Base-by-base conservation (phyloP, 768 basidiomycete species). In the Calocybe gangraenosa region DNA sequence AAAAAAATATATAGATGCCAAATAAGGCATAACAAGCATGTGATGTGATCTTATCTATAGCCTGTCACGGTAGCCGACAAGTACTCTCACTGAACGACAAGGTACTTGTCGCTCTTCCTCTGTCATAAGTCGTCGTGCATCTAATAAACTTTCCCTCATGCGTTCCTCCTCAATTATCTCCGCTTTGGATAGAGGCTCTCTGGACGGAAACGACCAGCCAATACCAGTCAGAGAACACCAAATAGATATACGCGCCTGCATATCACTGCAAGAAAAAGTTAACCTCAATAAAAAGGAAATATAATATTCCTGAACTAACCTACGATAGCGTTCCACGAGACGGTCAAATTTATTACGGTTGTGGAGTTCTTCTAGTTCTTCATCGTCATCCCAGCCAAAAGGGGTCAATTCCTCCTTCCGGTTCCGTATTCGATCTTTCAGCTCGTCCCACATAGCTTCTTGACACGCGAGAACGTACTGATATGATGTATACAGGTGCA, bases 381-480 rank as follows among this genome's bases (percentile, higher is more conserved):
- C 74, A 47, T 83, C 81, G 50, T 75, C 80, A 23, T 84, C 81
- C 84, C 84, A 87, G n/a, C 84, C 84, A 55, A 79, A 72, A 13
- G 71, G 73, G 44, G 65, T 59, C 20, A 86, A 62, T 47, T 79
- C 74, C 5, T 71, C 67, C 37, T 69, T 73, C 43, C 73, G 66
- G 53, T 83, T 82, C 40, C 78, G 68, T 60, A 82, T 70, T 49
- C 77, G 73, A 49, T 81, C 76, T 51, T 75, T 74, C 39, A 87
- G 68, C 44, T 84, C 82, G 49, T 85, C 84, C 83, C 84, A 87
- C 82, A 87, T 84, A 21, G 82, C 76, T 56, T 86, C 84, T 59
- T 82, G 76, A 52, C 81, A 83, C 10, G 80, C 81, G 10, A 84
- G 58, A 7, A 87, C 78, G 15, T 64, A 61, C 52, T 79, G 75